These are phyloP conservation scores for Carallia pectinifolia DNA, from an alignment of 345 rosid species.

Conservation along the genomic window DNA sequence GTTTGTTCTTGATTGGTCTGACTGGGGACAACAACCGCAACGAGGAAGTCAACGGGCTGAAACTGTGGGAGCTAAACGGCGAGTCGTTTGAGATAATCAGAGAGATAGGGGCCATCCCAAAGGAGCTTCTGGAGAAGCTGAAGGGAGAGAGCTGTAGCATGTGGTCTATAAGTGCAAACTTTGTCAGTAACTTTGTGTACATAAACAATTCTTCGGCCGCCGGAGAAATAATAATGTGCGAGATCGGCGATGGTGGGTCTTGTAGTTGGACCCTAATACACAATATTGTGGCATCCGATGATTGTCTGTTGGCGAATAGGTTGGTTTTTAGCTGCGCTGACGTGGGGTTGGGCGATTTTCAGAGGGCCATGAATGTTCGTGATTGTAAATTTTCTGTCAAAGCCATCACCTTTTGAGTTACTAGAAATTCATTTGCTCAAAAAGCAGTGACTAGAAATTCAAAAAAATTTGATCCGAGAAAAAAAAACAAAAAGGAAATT, in stretches of 20 bases:
- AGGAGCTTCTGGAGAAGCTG: neutral
- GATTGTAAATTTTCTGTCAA: neutral
- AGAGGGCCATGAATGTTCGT: conserved; percentile 26
- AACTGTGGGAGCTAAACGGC: neutral
- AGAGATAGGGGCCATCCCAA: neutral
- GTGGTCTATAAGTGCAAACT: conserved; percentile 32
- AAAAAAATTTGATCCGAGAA: too few relatives aligned
- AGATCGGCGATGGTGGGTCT: conserved; percentile 28
- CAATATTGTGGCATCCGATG: conserved; percentile 28
- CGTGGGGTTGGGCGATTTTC: conserved; percentile 50
- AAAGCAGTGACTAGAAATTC: too few relatives aligned
- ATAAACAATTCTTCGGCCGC: conserved; percentile 25
- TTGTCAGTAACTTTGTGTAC: conserved; percentile 37
- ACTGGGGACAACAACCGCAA: neutral
- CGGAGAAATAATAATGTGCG: conserved; percentile 42
- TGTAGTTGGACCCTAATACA: conserved; percentile 45
- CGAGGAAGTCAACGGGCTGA: neutral
- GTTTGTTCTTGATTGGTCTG: conserved; percentile 48
- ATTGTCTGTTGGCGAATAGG: conserved; percentile 18
- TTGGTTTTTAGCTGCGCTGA: conserved; percentile 40
- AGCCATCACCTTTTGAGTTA: neutral
- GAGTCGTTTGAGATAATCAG: neutral
- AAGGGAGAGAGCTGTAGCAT: neutral
- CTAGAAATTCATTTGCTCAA: neutral
- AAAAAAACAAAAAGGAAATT: too few relatives aligned